Evolutionary conservation across 441 rosid genomes (phyloP).

Genomic region (Theobroma grandiflorum): DNA sequence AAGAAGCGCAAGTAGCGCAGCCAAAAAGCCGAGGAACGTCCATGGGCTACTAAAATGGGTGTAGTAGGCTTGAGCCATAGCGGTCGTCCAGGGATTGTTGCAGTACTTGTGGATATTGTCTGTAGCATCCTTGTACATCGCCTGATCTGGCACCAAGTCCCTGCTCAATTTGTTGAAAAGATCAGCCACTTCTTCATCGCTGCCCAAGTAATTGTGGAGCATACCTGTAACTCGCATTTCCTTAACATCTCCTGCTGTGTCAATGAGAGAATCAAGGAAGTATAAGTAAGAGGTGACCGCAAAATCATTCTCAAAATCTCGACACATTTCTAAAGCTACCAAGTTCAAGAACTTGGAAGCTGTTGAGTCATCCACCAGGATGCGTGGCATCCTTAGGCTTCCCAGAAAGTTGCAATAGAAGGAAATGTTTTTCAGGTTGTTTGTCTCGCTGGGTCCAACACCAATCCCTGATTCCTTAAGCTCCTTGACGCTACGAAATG

Average conservation of each 20-base stretch:
- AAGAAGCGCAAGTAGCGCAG: not conserved
- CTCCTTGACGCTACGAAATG: conserved; percentile 2
- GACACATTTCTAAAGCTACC: conserved; percentile 34
- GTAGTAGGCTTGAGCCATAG: conserved; percentile 6
- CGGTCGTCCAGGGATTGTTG: not conserved
- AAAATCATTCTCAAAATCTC: not conserved
- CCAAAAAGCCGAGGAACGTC: conserved; percentile 26
- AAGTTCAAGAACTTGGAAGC: conserved; percentile 27
- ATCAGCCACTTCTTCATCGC: conserved; percentile 30
- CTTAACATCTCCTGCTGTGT: conserved; percentile 24
- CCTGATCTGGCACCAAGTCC: not conserved
- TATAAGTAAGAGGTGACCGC: conserved; percentile 25
- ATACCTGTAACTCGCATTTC: conserved; percentile 18
- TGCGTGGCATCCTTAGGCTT: conserved; percentile 6
- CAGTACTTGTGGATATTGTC: conserved; percentile 13
- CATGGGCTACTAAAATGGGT: conserved; percentile 30
- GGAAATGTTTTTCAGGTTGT: not conserved
- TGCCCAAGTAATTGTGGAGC: conserved; percentile 12
- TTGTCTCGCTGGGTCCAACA: not conserved
- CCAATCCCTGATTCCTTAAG: conserved; percentile 16
- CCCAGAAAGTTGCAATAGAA: conserved; percentile 3
- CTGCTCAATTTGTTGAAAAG: conserved; percentile 28
- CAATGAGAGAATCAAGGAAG: conserved; percentile 31
- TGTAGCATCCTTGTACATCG: not conserved
- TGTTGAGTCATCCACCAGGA: conserved; percentile 24